These are phyloP conservation scores for Wickerhamomyces silvicola DNA, from an alignment of 805 yeast species.

Conservation along the genomic window DNA sequence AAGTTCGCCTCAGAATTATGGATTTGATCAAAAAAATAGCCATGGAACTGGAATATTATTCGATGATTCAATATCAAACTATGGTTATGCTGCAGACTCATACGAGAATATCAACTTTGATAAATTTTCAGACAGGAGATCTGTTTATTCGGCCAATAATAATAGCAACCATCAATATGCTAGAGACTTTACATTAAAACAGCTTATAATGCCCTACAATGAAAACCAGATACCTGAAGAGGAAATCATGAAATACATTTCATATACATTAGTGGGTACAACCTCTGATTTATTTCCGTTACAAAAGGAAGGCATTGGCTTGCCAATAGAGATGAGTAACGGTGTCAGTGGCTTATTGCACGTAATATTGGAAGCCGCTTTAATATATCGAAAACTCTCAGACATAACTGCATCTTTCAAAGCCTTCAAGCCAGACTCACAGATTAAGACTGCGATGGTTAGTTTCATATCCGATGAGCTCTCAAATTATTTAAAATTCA, in stretches of 20 bases:
- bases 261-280: slow-evolving; percentile 54
- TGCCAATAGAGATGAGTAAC: slow-evolving; percentile 50
- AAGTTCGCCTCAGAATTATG: no score
- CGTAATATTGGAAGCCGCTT: slow-evolving; percentile 62
- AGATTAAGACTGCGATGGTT: slow-evolving; percentile 56
- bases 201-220: slow-evolving; percentile 28
- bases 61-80: slow-evolving; percentile 4
- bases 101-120: slow-evolving; percentile 31
- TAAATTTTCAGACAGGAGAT: slow-evolving; percentile 31
- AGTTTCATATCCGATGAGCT: slow-evolving; percentile 39
- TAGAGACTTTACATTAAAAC: slow-evolving; percentile 21
- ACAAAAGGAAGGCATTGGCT: slow-evolving; percentile 22
- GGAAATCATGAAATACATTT: slow-evolving; percentile 39
- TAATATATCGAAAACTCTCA: slow-evolving; percentile 48
- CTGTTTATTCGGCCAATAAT: slow-evolving; percentile 24
- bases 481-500: slow-evolving; percentile 33
- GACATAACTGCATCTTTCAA: slow-evolving; percentile 23
- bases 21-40: no score
- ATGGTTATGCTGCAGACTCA: slow-evolving; percentile 28
- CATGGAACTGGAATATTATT: neutral
- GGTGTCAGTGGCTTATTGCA: slow-evolving; percentile 52
- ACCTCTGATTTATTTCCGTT: slow-evolving; percentile 53
- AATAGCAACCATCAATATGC: slow-evolving; percentile 3
- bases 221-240: slow-evolving; percentile 29
- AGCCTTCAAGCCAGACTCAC: slow-evolving; percentile 31